These are phyloP conservation scores for Aschersonia sp. DNA, from an alignment of 2,329 filamentous ascomycete genomes.

Conservation along the genomic window DNA sequence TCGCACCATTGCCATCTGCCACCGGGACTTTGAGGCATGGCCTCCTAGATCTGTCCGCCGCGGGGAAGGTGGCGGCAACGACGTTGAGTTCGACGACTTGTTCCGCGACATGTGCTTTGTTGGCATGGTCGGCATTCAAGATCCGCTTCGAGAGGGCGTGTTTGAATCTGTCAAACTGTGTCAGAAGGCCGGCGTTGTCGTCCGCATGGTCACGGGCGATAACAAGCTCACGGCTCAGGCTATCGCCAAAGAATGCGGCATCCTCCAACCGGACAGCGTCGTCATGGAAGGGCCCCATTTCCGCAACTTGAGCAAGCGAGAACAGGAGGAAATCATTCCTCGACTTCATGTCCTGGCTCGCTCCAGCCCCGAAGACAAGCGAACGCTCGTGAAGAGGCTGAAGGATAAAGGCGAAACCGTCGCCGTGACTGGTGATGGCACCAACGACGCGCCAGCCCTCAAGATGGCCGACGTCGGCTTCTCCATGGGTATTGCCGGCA, in stretches of 20 bases:
- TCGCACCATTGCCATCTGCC: conserved; percentile 72
- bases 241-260: conserved; percentile 67
- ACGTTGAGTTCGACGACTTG: conserved; percentile 51
- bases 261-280: conserved; percentile 51
- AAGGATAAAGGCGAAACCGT: conserved; percentile 65
- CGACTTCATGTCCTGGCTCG: conserved; percentile 57
- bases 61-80: conserved; percentile 38
- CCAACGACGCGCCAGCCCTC: conserved; percentile 69
- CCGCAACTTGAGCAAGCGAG: conserved; percentile 50
- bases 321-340: conserved; percentile 55
- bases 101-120: conserved; percentile 56
- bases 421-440: conserved; percentile 71
- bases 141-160: conserved; percentile 65
- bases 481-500: conserved; percentile 74
- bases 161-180: conserved; percentile 57
- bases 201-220: conserved; percentile 78
- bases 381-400: conserved; percentile 54
- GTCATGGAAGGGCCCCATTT: conserved; percentile 71
- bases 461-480: conserved; percentile 75
- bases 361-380: conserved; percentile 66
- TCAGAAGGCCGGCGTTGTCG: conserved; percentile 62
- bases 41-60: conserved; percentile 51
- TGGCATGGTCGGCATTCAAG: conserved; percentile 66
- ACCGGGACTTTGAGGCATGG: conserved; percentile 75
- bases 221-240: conserved; percentile 68